A percentile compares a stretch with the other conserved stretches of the same genome.
Conservation (phyloP, 306 rosid species). For the Arachis hypogaea region DNA sequence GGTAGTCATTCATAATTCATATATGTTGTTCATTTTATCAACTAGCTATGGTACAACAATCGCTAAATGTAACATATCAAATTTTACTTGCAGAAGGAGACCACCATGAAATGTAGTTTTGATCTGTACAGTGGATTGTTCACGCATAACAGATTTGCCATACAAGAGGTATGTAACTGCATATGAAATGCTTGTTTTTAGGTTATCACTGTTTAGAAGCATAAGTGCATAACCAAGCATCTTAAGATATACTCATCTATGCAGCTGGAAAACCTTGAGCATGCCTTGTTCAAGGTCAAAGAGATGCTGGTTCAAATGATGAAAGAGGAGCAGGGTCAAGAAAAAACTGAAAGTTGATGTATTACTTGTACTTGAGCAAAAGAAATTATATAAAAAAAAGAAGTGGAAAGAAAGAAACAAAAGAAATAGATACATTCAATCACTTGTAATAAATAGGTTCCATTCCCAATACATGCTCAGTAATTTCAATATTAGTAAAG, state of each 20-base stretch:
- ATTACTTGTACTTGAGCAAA: neutral
- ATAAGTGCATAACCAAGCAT: constrained; percentile 4
- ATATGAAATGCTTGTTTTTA: constrained; percentile 4
- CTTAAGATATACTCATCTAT: constrained; percentile 29
- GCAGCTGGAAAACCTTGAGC: constrained; percentile 55
- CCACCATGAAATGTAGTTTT: constrained; percentile 46
- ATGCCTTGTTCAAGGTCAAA: constrained; percentile 49
- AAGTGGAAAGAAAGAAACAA: neutral
- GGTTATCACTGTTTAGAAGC: neutral
- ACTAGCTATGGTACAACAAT: neutral
- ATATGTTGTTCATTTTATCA: neutral
- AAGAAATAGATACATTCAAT: constrained; percentile 19
- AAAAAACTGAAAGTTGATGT: constrained; percentile 32
- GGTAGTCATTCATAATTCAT: constrained; percentile 38
- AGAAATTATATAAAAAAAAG: neutral
- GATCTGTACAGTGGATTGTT: constrained; percentile 64
- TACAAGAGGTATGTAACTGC: constrained; percentile 59
- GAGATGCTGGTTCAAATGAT: constrained; percentile 38
- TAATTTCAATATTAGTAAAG: constrained; percentile 2
- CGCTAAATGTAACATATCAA: constrained; percentile 12
- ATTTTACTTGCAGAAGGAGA: constrained; percentile 57
- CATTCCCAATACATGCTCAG: neutral
- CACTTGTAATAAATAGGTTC: constrained; percentile 21
- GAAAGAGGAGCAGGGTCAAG: constrained; percentile 23
- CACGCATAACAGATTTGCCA: constrained; percentile 57